Evolutionary conservation across 1,284 basidiomycete species (phyloP).

Genomic region (Trichosporon sp.): DNA sequence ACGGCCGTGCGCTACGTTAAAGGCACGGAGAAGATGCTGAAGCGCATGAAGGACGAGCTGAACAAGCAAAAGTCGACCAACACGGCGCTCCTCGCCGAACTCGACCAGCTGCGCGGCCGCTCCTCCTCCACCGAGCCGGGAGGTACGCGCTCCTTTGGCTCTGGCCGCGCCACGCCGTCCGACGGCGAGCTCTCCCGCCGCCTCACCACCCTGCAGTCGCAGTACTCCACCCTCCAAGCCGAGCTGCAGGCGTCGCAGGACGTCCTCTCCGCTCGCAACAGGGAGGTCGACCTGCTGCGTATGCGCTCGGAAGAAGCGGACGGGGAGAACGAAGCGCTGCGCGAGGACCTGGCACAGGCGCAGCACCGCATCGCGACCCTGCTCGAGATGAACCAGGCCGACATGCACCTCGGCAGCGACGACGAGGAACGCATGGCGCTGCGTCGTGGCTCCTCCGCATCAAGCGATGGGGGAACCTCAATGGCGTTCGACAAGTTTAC

Average conservation of each 20-base stretch:
- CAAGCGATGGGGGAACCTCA: slow-evolving; percentile 43
- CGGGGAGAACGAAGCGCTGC: slow-evolving; percentile 60
- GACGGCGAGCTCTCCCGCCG: slow-evolving; percentile 63
- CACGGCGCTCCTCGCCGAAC: slow-evolving; percentile 73
- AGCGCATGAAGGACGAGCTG: slow-evolving; percentile 92
- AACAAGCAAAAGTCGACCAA: slow-evolving; percentile 84
- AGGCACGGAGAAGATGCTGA: slow-evolving; percentile 98
- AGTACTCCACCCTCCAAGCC: slow-evolving; percentile 73
- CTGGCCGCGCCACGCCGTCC: slow-evolving; percentile 80
- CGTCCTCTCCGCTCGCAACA: slow-evolving; percentile 69
- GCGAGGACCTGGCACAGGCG: slow-evolving; percentile 72
- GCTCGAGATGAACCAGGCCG: slow-evolving; percentile 45
- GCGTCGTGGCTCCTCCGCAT: slow-evolving; percentile 32
- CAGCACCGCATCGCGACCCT: slow-evolving; percentile 61
- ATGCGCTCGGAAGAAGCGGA: slow-evolving; percentile 52
- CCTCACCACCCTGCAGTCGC: slow-evolving; percentile 71
- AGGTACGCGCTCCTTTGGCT: slow-evolving; percentile 64
- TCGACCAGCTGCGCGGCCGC: slow-evolving; percentile 68
- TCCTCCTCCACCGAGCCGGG: slow-evolving; percentile 61
- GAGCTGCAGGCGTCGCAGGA: slow-evolving; percentile 74
- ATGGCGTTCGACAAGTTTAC: slow-evolving; percentile 56
- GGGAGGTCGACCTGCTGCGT: slow-evolving; percentile 69
- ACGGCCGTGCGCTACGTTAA: slow-evolving; percentile 61
- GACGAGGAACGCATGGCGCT: slow-evolving; percentile 36
- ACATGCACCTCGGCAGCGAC: slow-evolving; percentile 38